Evolutionary conservation across 352 stramenopile species (phyloP).

Genomic region (Pythium oligandrum): DNA sequence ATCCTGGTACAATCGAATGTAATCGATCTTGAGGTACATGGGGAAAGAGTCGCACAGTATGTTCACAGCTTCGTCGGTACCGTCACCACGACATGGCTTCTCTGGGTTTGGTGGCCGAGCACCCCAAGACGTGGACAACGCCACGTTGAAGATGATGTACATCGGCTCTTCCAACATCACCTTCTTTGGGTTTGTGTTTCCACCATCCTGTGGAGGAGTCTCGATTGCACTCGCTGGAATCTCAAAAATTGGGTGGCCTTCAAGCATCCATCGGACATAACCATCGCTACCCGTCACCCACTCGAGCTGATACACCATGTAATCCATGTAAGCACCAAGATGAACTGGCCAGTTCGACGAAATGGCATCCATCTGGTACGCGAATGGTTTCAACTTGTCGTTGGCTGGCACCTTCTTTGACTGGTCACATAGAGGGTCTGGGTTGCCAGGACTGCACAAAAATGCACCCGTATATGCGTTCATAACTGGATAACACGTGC

Average conservation of each 20-base stretch:
- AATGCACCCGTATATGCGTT: constrained; percentile 59
- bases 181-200: constrained; percentile 67
- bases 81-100: constrained; percentile 46
- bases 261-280: constrained; percentile 77
- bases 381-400: constrained; percentile 31
- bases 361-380: constrained; percentile 91
- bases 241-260: constrained; percentile 84
- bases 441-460: constrained; percentile 54
- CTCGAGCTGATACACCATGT: constrained; percentile 64
- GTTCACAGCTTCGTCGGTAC: constrained; percentile 33
- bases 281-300: constrained; percentile 53
- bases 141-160: constrained; percentile 95
- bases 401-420: constrained; percentile 8
- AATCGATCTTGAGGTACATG: constrained; percentile 74
- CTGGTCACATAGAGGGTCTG: constrained; percentile 19
- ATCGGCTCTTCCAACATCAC: constrained; percentile 94
- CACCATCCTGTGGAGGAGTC: constrained; percentile 40
- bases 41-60: constrained; percentile 62
- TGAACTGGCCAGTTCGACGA: constrained; percentile 88
- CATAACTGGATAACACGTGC: constrained; percentile 51
- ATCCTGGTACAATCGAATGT: constrained; percentile 78
- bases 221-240: constrained; percentile 62
- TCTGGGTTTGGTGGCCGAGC: constrained; percentile 60
- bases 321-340: constrained; percentile 75
- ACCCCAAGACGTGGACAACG: constrained; percentile 89